These are phyloP conservation scores for Microbotryomycetes sp. DNA, from an alignment of 1,284 basidiomycete species.

Conservation along the genomic window DNA sequence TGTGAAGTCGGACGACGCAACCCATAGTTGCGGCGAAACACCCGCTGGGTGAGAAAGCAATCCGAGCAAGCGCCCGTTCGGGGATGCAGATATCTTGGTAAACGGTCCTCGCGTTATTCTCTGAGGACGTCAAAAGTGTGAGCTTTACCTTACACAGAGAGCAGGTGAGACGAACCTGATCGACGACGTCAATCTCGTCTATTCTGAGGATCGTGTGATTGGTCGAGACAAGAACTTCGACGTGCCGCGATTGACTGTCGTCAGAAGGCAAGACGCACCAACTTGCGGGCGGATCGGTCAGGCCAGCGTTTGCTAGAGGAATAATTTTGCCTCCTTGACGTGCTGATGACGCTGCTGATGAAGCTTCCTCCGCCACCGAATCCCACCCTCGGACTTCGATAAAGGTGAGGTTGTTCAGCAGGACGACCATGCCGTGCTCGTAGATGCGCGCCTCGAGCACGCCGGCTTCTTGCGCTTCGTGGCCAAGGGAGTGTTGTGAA, in stretches of 20 bases:
- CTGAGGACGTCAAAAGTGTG: constrained; percentile 29
- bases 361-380: background rate
- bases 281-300: constrained; percentile 66
- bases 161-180: constrained; percentile 51
- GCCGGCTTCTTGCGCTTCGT: constrained; percentile 70
- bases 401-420: constrained; percentile 67
- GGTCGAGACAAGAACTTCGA: constrained; percentile 73
- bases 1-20: constrained; percentile 87
- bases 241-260: constrained; percentile 71
- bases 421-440: constrained; percentile 74
- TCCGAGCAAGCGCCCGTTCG: constrained; percentile 87
- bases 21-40: constrained; percentile 62
- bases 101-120: constrained; percentile 85
- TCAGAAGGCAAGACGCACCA: constrained; percentile 85
- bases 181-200: constrained; percentile 75
- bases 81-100: constrained; percentile 73
- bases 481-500: constrained; percentile 72
- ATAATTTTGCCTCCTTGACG: constrained; percentile 12
- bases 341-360: background rate
- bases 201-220: constrained; percentile 66
- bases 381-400: constrained; percentile 76
- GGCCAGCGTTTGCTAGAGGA: constrained; percentile 44
- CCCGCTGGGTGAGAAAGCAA: constrained; percentile 50
- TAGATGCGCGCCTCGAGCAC: constrained; percentile 78
- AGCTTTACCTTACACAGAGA: background rate